Conservation (phyloP, 495 filamentous ascomycete genomes). For the Chaetomium fimeti region DNA sequence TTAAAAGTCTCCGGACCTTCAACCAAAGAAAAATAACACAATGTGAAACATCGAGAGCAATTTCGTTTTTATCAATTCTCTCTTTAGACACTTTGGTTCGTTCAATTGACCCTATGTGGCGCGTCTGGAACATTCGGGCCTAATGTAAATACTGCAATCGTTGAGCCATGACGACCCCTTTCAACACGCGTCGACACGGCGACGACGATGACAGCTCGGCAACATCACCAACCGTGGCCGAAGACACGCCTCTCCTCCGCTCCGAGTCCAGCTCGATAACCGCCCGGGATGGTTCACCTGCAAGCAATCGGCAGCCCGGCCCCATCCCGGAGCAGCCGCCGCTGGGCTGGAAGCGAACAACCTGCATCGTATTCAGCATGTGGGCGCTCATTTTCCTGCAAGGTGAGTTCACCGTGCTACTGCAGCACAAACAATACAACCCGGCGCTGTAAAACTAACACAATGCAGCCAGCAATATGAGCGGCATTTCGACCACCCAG, state of each 20-base stretch:
- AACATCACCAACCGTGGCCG: conserved; percentile 29
- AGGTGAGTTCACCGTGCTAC: conserved; percentile 26
- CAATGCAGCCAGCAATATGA: conserved; percentile 64
- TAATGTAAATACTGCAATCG: neutral
- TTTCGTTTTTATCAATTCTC: neutral
- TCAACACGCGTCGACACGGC: neutral
- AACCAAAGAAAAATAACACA: neutral
- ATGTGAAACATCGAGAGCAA: neutral
- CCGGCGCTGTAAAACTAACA: neutral
- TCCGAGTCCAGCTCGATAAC: conserved; percentile 34
- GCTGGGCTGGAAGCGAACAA: conserved; percentile 23
- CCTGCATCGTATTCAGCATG: conserved; percentile 42
- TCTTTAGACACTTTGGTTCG: neutral
- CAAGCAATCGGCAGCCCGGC: neutral
- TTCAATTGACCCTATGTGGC: neutral
- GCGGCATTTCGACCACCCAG: conserved; percentile 70
- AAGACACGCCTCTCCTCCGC: conserved; percentile 42
- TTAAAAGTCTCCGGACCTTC: conserved; percentile 6
- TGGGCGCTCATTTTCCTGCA: conserved; percentile 49
- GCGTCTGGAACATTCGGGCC: neutral
- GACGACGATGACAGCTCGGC: conserved; percentile 25
- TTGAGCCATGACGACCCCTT: neutral
- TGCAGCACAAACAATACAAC: neutral
- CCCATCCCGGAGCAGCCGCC: conserved; percentile 15
- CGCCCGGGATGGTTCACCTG: conserved; percentile 21